Base-by-base conservation (phyloP, 2,329 filamentous ascomycete species). In the Verticillium isaacii region DNA sequence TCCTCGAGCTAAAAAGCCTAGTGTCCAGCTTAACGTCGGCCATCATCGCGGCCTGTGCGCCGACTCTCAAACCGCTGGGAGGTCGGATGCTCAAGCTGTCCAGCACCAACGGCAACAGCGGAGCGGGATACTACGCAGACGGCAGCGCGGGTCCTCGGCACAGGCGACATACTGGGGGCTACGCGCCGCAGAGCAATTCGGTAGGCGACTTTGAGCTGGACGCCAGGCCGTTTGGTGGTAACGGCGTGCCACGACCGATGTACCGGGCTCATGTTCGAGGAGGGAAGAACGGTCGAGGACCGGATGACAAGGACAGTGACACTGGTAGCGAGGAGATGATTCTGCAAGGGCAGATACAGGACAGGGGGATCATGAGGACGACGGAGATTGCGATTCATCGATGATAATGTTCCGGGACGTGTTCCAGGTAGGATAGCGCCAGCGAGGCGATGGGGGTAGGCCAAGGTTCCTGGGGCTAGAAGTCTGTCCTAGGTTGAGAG, bases 11-110 rank as follows among this genome's bases (percentile, higher is more conserved):
- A 36, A 56, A 32, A 25, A 32, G 50, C 11, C 55, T 12, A 71
- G 68, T 17, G 62, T 71, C 8, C 69, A 71, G 61, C 67, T 68
- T 25, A 67, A 70, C 54, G 67, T 71, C 32, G 69, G 69, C 56
- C 56, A 70, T 70, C 56, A 68, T 69, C 55, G 66, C 66, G 11
- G 68, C 69, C 29, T 71, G 69, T 55, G 66, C 68, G 9, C 68
- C 68, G 2, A 69, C 67, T 36, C 69, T 71, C 19, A 64, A 66
- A 23, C 68, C 67, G 5, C 66, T 71, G 34, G 63, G 70, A 52
- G 67, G 66, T 25, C 64, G 64, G 32, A 56, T 29, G 55, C 55
- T 56, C 29, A 56, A 56, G 25, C 29, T 56, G n/a, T 32, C 52
- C 15, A 55, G 52, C 52, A n/a, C 37, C 14, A 41, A 15, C 17